These are phyloP conservation scores for Hypoxylon subgilvum DNA, from an alignment of 495 filamentous ascomycete species.

Conservation along the genomic window DNA sequence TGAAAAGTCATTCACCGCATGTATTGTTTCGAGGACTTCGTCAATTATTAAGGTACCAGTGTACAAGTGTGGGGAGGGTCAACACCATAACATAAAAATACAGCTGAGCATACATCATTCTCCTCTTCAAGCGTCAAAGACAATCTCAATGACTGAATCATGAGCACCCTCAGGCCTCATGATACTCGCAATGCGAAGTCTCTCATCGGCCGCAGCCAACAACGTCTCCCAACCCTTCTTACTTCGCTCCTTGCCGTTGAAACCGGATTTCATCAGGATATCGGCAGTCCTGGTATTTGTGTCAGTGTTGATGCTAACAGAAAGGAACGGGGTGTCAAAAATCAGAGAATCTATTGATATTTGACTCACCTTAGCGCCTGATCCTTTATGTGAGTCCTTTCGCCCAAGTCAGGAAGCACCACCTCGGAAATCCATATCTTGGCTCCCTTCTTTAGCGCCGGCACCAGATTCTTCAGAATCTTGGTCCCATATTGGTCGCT, in stretches of 20 bases:
- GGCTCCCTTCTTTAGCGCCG: constrained; percentile 56
- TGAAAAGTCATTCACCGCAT: too few relatives aligned
- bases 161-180: constrained; percentile 26
- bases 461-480: constrained; percentile 58
- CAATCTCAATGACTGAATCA: constrained; percentile 35
- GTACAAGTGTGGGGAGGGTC: constrained; percentile 4
- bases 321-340: too few relatives aligned
- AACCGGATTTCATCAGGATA: constrained; percentile 35
- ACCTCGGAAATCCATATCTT: constrained; percentile 56
- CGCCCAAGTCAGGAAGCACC: constrained; percentile 46
- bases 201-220: constrained; percentile 32
- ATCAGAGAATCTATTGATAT: neutral
- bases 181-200: constrained; percentile 32
- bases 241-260: constrained; percentile 39
- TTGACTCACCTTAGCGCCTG: constrained; percentile 28
- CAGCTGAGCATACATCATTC: neutral
- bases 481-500: constrained; percentile 58
- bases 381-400: constrained; percentile 13
- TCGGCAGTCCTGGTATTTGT: constrained; percentile 31
- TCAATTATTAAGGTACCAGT: too few relatives aligned
- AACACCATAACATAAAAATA: neutral
- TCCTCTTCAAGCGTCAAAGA: constrained; percentile 22
- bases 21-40: too few relatives aligned
- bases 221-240: constrained; percentile 29
- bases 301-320: neutral